A percentile compares a stretch with the other conserved stretches of the same genome.
phyloP scores from a whole-genome alignment of 352 stramenopile genomes.

The Saprolegnia diclina region DNA sequence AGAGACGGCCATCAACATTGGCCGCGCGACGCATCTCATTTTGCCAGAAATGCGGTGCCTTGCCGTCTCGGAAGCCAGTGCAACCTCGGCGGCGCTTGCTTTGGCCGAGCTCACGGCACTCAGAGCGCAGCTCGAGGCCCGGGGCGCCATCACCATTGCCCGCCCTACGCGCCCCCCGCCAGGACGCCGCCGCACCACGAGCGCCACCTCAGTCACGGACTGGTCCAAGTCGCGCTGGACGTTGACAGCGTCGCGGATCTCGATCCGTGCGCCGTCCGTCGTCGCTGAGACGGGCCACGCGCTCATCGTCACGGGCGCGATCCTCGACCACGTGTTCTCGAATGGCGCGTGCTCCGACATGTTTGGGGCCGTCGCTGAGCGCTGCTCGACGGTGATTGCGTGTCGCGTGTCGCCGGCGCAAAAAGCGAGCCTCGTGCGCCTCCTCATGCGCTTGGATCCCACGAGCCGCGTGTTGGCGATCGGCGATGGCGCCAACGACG shows the following conservation, averaged over 20 bases:
- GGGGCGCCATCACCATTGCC: neutral
- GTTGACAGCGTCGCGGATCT: slow-evolving; percentile 17
- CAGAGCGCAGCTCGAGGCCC: neutral
- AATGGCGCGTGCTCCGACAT: slow-evolving; percentile 35
- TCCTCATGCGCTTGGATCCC: slow-evolving; percentile 72
- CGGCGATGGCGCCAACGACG: slow-evolving; percentile 92
- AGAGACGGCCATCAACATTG: slow-evolving; percentile 94
- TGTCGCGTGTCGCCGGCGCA: slow-evolving; percentile 81
- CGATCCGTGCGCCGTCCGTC: neutral
- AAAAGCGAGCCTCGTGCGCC: slow-evolving; percentile 77
- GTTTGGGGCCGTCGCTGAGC: slow-evolving; percentile 64
- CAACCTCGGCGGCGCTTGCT: slow-evolving; percentile 40
- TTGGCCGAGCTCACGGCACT: slow-evolving; percentile 43
- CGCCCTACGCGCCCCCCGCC: neutral
- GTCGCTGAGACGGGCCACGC: neutral
- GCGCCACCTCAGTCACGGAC: neutral
- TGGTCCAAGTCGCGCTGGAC: slow-evolving; percentile 15
- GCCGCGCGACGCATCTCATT: slow-evolving; percentile 83
- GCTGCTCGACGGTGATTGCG: slow-evolving; percentile 83
- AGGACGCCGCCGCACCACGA: neutral
- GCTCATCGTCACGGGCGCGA: slow-evolving; percentile 74
- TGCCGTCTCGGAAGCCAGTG: slow-evolving; percentile 52
- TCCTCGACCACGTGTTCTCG: slow-evolving; percentile 46
- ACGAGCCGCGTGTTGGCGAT: slow-evolving; percentile 64
- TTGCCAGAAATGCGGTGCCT: slow-evolving; percentile 74